phyloP scores from a whole-genome alignment of 176 grass and related monocot genomes.

The Ampelocalamus luodianensis region DNA sequence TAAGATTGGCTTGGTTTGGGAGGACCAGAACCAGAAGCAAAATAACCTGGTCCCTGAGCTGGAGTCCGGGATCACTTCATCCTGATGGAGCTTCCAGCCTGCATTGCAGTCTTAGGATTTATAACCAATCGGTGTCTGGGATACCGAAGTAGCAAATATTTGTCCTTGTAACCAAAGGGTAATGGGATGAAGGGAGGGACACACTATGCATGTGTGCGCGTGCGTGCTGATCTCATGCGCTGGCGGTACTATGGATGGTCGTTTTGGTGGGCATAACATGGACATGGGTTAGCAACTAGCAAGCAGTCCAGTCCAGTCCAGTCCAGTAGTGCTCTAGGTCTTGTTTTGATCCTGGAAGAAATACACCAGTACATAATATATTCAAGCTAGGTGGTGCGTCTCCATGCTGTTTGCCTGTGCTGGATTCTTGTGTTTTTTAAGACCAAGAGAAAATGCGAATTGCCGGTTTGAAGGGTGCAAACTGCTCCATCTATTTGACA shows the following conservation, averaged over 20 bases:
- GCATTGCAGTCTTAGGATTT: neutral
- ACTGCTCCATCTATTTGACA: too few species aligned
- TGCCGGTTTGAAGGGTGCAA: too few species aligned
- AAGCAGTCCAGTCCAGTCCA: neutral
- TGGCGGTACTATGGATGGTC: slow-evolving; percentile 5
- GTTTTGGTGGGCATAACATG: slow-evolving; percentile 42
- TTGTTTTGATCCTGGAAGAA: slow-evolving; percentile 29
- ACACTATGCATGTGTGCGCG: neutral
- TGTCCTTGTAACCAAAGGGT: slow-evolving; percentile 32
- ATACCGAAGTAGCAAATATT: slow-evolving; percentile 9
- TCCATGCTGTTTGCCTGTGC: neutral
- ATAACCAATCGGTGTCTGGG: slow-evolving; percentile 9
- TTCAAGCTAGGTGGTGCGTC: neutral
- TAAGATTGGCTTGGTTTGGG: slow-evolving; percentile 66
- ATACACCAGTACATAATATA: slow-evolving; percentile 22
- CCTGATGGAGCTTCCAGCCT: slow-evolving; percentile 29
- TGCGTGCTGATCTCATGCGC: slow-evolving; percentile 1
- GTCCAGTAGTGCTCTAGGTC: neutral
- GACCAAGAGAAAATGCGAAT: too few species aligned
- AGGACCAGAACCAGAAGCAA: slow-evolving; percentile 61
- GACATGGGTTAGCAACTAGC: neutral
- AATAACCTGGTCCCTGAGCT: slow-evolving; percentile 59
- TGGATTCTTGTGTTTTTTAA: neutral
- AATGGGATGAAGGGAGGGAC: neutral
- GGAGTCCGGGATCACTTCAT: slow-evolving; percentile 58